phyloP scores from a whole-genome alignment of 2,329 filamentous ascomycete species.

The Alternaria sp. region DNA sequence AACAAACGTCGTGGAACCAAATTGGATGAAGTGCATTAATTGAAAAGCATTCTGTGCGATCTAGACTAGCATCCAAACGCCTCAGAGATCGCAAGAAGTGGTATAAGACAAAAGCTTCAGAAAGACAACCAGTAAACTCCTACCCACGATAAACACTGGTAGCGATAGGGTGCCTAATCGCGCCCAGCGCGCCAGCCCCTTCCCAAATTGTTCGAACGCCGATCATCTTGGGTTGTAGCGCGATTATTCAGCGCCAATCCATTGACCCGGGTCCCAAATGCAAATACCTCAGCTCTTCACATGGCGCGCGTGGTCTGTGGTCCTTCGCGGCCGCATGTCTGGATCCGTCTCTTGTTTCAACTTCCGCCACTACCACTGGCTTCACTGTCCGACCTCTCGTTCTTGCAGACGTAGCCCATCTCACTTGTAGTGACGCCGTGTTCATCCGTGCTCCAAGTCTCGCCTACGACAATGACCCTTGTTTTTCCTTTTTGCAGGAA shows the following conservation, averaged over 20 bases:
- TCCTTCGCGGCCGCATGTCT: not conserved
- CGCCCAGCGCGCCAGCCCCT: slow-evolving; percentile 9
- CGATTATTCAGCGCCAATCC: not conserved
- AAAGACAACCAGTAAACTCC: slow-evolving; percentile 2
- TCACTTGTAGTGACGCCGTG: slow-evolving; percentile 18
- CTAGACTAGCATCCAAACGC: not conserved
- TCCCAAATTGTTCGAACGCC: not conserved
- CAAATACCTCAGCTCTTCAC: not conserved
- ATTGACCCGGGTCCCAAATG: not conserved
- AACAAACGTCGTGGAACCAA: no score
- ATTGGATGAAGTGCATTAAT: not conserved
- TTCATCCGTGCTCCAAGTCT: slow-evolving; percentile 30
- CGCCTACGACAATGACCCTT: slow-evolving; percentile 38
- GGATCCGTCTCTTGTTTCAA: slow-evolving; percentile 7
- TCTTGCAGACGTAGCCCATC: slow-evolving; percentile 10
- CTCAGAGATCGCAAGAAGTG: not conserved
- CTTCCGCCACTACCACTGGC: slow-evolving; percentile 22
- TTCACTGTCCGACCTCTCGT: slow-evolving; percentile 26
- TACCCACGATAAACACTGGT: not conserved
- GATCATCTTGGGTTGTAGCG: not conserved
- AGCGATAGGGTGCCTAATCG: slow-evolving; percentile 1
- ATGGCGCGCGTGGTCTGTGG: not conserved
- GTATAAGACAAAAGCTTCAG: not conserved
- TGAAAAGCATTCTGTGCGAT: not conserved
- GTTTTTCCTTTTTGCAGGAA: slow-evolving; percentile 35